phyloP scores from a whole-genome alignment of 2,329 filamentous ascomycete genomes.

The Acephala macrosclerotiorum region DNA sequence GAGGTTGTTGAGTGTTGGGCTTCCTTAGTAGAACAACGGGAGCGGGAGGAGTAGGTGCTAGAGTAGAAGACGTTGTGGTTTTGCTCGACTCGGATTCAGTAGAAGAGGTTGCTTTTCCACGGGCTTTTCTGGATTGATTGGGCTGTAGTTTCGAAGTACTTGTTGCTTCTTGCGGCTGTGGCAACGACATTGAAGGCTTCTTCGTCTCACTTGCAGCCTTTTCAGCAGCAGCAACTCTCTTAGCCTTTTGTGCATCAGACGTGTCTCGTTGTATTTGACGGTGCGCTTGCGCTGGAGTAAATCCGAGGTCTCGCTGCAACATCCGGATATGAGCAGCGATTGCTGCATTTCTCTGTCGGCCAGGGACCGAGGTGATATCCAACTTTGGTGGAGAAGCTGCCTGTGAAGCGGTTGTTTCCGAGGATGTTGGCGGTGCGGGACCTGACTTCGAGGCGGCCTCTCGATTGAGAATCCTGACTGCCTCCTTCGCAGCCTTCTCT shows the following conservation, averaged over 20 bases:
- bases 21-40: slow-evolving; percentile 51
- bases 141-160: slow-evolving; percentile 42
- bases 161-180: slow-evolving; percentile 32
- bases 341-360: slow-evolving; percentile 47
- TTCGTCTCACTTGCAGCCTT: slow-evolving; percentile 28
- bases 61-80: slow-evolving; percentile 23
- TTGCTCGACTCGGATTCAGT: slow-evolving; percentile 40
- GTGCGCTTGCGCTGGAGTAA: slow-evolving; percentile 69
- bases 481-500: slow-evolving; percentile 68
- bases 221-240: slow-evolving; percentile 34
- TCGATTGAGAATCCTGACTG: slow-evolving; percentile 69
- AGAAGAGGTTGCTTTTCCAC: slow-evolving; percentile 48
- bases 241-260: slow-evolving; percentile 42
- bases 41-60: slow-evolving; percentile 40
- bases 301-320: slow-evolving; percentile 69
- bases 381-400: slow-evolving; percentile 54
- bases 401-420: slow-evolving; percentile 45
- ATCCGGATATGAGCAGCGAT: slow-evolving; percentile 70
- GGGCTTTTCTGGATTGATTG: slow-evolving; percentile 37
- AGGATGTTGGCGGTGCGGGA: slow-evolving; percentile 50
- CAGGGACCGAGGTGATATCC: slow-evolving; percentile 55
- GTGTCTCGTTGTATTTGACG: slow-evolving; percentile 64
- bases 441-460: slow-evolving; percentile 59
- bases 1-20: slow-evolving; percentile 39
- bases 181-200: slow-evolving; percentile 8